Conservation (phyloP, 306 rosid genomes). For the Alnus rubra region DNA sequence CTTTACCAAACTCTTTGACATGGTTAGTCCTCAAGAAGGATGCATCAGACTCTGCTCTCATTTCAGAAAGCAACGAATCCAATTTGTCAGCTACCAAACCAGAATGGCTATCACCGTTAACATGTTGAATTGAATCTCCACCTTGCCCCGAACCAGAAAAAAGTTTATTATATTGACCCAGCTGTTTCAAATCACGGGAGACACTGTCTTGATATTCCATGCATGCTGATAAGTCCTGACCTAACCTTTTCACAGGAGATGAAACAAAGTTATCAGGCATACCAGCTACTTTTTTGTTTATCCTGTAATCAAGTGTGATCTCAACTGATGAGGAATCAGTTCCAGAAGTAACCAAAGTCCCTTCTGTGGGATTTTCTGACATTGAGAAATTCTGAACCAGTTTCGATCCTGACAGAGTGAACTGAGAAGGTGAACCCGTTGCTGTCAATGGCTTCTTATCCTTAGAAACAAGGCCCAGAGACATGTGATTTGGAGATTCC, state of each 20-base stretch:
- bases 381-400: conserved; percentile 29
- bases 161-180: conserved; percentile 32
- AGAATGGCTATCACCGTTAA: conserved; percentile 19
- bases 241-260: conserved; percentile 37
- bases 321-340: conserved; percentile 29
- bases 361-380: conserved; percentile 26
- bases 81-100: conserved; percentile 22
- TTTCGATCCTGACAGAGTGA: conserved; percentile 34
- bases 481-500: conserved; percentile 26
- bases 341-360: conserved; percentile 13
- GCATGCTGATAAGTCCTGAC: conserved; percentile 27
- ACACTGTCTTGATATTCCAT: conserved; percentile 26
- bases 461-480: conserved; percentile 24
- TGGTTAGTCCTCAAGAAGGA: conserved; percentile 23
- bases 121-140: conserved; percentile 16
- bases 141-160: conserved; percentile 28
- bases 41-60: conserved; percentile 25
- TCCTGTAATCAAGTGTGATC: conserved; percentile 17
- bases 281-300: conserved; percentile 21
- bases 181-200: conserved; percentile 36
- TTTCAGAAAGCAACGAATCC: conserved; percentile 26
- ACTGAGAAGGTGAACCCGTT: conserved; percentile 35
- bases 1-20: conserved; percentile 23
- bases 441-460: conserved; percentile 22
- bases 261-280: conserved; percentile 27